Base-by-base conservation (phyloP, 2,329 filamentous ascomycete species). In the Botrytis tulipae region DNA sequence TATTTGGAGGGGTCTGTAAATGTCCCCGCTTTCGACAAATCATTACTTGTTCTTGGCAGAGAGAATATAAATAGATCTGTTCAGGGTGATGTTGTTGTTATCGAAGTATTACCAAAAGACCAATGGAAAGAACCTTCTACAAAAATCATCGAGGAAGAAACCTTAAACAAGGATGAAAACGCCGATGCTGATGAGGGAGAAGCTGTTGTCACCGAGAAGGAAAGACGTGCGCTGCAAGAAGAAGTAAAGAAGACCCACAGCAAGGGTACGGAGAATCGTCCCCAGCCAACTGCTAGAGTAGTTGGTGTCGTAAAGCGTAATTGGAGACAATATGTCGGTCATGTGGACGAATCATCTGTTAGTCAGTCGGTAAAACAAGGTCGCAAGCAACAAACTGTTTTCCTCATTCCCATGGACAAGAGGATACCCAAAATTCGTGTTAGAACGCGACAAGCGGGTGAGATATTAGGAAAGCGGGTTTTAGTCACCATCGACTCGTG, bases 391-490 rank as follows among this genome's bases (percentile, higher is more conserved):
- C 94, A 98, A 81, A 97, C 90, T 25, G 94, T 99, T 22, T 99
- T 99, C 83, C 87, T 99, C 29, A 90, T 98, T 67, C 95, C 96
- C 6, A 98, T 99, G 95, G 95, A 99, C 83, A 98, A 97, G 86
- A 92, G 94, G 79, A 93, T 99, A 35, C 96, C 96, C 3, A 99
- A 98, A 85, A 98, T 99, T 79, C 90, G 94, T 63, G 90, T 99
- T 72, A 91, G 95, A 69, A 98, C 96, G 18, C 89, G 96, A 70
- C 96, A 98, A 83, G 95, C 94, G 37, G 90, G 90, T 25, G 94
- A 97, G 79, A 87, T 99, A 6, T 83, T 98, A 42, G 96, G 96
- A 8, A 96, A 98, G 85, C 91, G 97, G 73, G 91, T 99, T 68
- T 83, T 99, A 18, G 93, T 98, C 60, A 95, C 94, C 0, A 97